Evolutionary conservation across 495 filamentous ascomycete genomes (phyloP).

Genomic region (Penicillium manginii): DNA sequence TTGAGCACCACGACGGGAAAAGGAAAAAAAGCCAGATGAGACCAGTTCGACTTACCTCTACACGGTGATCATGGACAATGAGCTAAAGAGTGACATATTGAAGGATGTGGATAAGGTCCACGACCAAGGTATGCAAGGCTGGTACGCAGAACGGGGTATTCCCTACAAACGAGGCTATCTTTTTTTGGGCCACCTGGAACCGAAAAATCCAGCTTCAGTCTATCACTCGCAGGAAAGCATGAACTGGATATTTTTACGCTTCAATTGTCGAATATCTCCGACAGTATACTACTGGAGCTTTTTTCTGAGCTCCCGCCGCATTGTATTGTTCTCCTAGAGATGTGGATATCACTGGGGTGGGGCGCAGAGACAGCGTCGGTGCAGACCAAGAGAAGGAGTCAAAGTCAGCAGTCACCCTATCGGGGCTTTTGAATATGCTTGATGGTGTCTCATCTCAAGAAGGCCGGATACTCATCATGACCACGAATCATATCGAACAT

Average conservation of each 20-base stretch:
- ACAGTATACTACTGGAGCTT: slow-evolving; percentile 43
- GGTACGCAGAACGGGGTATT: slow-evolving; percentile 68
- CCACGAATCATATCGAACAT: slow-evolving; percentile 67
- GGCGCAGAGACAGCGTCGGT: slow-evolving; percentile 8
- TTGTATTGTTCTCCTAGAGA: slow-evolving; percentile 71
- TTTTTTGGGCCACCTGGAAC: slow-evolving; percentile 41
- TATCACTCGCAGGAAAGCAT: slow-evolving; percentile 63
- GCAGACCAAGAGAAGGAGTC: slow-evolving; percentile 12
- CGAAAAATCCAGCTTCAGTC: slow-evolving; percentile 41
- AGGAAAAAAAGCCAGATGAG: slow-evolving; percentile 32
- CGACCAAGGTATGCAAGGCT: slow-evolving; percentile 63
- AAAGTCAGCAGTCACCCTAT: slow-evolving; percentile 47
- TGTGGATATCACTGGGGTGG: slow-evolving; percentile 61
- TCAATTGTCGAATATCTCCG: slow-evolving; percentile 24
- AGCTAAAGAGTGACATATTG: slow-evolving; percentile 67
- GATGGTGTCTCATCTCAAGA: slow-evolving; percentile 70
- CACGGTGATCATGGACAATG: slow-evolving; percentile 73
- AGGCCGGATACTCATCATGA: slow-evolving; percentile 49
- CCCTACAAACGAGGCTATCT: slow-evolving; percentile 43
- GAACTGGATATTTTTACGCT: slow-evolving; percentile 66
- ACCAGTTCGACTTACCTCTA: slow-evolving; percentile 70
- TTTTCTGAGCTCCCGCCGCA: slow-evolving; percentile 61
- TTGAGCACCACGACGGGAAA: slow-evolving; percentile 16
- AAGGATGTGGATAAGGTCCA: slow-evolving; percentile 80
- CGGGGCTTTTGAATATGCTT: slow-evolving; percentile 69